Base-by-base conservation (phyloP, 2,329 filamentous ascomycete species). In the Cercospora brassicicola region DNA sequence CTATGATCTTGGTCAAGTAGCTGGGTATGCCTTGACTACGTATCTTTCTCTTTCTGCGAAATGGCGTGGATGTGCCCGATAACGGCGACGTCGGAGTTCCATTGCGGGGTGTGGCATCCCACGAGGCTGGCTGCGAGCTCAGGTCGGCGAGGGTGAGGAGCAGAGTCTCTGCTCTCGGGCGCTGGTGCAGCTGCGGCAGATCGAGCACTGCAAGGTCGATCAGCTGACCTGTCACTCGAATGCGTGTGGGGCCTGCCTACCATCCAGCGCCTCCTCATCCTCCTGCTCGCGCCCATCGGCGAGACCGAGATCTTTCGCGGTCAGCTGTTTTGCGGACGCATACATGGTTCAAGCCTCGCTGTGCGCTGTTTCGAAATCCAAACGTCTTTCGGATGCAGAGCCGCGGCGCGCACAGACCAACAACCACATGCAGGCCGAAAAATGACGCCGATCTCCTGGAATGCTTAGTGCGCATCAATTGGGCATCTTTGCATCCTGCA, bases 181-280 rank as follows among this genome's bases (percentile, higher is more conserved):
- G 90, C 74, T 90, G 87, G 85, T 93, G 92, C 70, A 94, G 85
- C 76, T 93, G 91, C n/a, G 93, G 92, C 28, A 97, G 87, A 76
- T 94, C 91, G 67, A 90, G 82, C 67, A 89, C 88, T 89, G 75
- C 59, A 28, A 3, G 36, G 30, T 23, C 62, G 60, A 59, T 66
- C 64, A 62, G 60, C 61, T 60, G 51, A 56, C 55, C 53, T 36
- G 55, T 53, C 26, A 20, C 45, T 15, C 56, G 18, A 62, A 45
- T 26, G 36, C 11, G 59, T 13, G 30, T 60, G 57, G 66, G 56
- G 45, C 48, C 11, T 51, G 64, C 67, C 30, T 68, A 79, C 78
- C 78, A 67, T 78, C 73, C 7, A 79, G 68, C 18, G 73, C 67
- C 51, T 76, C 75, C 23, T 77, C 76, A 13, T 76, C 73, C 26